Percentiles rank a stretch among this genome's conserved stretches.
Evolutionary conservation across 768 basidiomycete genomes (phyloP).

Genomic region (Hysterangium stoloniferum): DNA sequence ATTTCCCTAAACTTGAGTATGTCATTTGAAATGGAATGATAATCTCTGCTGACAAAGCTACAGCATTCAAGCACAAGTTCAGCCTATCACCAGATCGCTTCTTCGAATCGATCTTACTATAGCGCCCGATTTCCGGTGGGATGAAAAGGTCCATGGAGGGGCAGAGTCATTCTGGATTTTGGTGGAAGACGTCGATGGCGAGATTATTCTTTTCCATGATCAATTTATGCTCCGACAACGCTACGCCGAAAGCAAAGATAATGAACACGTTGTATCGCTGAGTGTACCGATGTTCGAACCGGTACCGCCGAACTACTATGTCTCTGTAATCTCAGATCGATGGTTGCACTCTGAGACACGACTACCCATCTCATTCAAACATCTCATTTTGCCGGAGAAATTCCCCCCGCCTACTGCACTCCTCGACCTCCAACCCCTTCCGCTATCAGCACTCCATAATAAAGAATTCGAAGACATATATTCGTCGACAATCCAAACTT

Average conservation of each 20-base stretch:
- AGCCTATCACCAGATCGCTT: slow-evolving; percentile 91
- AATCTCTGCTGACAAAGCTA: neutral
- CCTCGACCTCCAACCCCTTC: slow-evolving; percentile 86
- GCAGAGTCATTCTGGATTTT: slow-evolving; percentile 90
- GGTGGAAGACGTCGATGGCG: slow-evolving; percentile 96
- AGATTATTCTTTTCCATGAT: slow-evolving; percentile 93
- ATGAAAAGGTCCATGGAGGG: slow-evolving; percentile 83
- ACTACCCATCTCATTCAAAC: slow-evolving; percentile 94
- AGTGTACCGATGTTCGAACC: slow-evolving; percentile 97
- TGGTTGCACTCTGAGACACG: slow-evolving; percentile 96
- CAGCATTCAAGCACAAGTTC: slow-evolving; percentile 89
- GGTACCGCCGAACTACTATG: slow-evolving; percentile 96
- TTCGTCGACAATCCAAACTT: slow-evolving; percentile 66
- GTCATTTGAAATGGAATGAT: slow-evolving; percentile 20
- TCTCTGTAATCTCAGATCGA: slow-evolving; percentile 88
- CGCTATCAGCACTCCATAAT: slow-evolving; percentile 88
- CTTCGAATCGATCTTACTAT: slow-evolving; percentile 91
- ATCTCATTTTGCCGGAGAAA: slow-evolving; percentile 93
- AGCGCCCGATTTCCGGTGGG: slow-evolving; percentile 98
- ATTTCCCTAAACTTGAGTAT: slow-evolving; percentile 89
- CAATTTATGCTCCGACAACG: slow-evolving; percentile 85
- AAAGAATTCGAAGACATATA: slow-evolving; percentile 88
- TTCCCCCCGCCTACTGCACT: slow-evolving; percentile 91
- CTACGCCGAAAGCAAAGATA: slow-evolving; percentile 57
- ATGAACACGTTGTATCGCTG: slow-evolving; percentile 90